Evolutionary conservation across 345 rosid genomes (phyloP).

Genomic region (Eucalyptus paniculata): DNA sequence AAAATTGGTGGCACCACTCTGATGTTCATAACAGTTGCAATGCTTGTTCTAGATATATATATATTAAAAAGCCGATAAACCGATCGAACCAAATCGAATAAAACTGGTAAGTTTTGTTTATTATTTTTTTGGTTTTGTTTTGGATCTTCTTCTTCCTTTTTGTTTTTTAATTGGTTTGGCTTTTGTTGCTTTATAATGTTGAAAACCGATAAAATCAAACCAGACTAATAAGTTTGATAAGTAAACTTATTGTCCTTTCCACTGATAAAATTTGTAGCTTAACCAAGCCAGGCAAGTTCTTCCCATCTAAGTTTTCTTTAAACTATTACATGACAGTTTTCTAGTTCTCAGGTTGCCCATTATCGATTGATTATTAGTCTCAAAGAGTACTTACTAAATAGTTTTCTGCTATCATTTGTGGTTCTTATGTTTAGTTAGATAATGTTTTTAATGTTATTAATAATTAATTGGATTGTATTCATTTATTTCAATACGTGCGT

Average conservation of each 20-base stretch:
- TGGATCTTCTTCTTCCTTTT: not conserved
- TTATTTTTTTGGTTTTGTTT: not conserved
- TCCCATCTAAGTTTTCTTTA: not conserved
- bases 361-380: not conserved
- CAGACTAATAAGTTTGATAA: not conserved
- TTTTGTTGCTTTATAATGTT: not conserved
- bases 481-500: not conserved
- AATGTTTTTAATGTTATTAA: not conserved
- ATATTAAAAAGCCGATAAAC: not conserved
- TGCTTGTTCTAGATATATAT: not conserved
- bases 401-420: not conserved
- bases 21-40: not conserved
- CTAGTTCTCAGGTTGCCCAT: not conserved
- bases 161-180: not conserved
- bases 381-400: not conserved
- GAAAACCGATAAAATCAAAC: not conserved
- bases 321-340: not conserved
- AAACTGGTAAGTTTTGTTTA: not conserved
- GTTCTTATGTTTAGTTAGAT: not conserved
- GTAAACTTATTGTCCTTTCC: not conserved
- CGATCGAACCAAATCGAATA: not conserved
- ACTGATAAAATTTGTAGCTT: not conserved
- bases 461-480: not conserved
- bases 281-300: not conserved
- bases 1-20: not conserved